A percentile compares a stretch with the other conserved stretches of the same genome.
Evolutionary conservation across 1,139 yeast genomes (phyloP).

Genomic region (Candida glucosophila): DNA sequence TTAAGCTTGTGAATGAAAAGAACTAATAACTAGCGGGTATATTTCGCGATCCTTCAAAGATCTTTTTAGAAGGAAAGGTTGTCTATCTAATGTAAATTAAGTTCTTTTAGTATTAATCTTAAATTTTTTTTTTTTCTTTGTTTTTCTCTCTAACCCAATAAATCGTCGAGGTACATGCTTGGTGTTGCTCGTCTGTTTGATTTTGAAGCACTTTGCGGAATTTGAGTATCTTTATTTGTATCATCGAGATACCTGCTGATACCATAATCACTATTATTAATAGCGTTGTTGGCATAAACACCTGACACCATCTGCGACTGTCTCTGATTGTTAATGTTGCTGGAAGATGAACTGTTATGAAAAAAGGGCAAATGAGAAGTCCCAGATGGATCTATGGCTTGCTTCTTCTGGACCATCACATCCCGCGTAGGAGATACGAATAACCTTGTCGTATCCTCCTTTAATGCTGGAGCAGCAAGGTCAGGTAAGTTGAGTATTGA

Average conservation of each 20-base stretch:
- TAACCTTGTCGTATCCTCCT: conserved; percentile 41
- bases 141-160: too few species aligned
- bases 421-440: conserved; percentile 78
- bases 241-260: conserved; percentile 5
- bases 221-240: conserved; percentile 3
- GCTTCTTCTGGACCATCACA: conserved; percentile 45
- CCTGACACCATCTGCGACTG: conserved; percentile 28
- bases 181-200: conserved; percentile 36
- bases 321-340: conserved; percentile 19
- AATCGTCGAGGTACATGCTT: conserved; percentile 49
- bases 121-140: too few species aligned
- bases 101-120: too few species aligned
- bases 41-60: too few species aligned
- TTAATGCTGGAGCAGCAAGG: conserved; percentile 23
- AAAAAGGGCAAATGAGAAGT: conserved; percentile 3
- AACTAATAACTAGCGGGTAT: too few species aligned
- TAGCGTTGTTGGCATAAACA: conserved; percentile 28
- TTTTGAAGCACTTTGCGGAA: neutral
- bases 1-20: too few species aligned
- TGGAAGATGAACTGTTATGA: conserved; percentile 17
- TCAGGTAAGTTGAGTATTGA: conserved; percentile 32
- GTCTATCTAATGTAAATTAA: too few species aligned
- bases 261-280: conserved; percentile 28
- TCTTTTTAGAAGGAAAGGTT: too few species aligned
- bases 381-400: conserved; percentile 15